Conservation (phyloP, 1,284 basidiomycete species). For the Ceratobasidium papillatum region DNA sequence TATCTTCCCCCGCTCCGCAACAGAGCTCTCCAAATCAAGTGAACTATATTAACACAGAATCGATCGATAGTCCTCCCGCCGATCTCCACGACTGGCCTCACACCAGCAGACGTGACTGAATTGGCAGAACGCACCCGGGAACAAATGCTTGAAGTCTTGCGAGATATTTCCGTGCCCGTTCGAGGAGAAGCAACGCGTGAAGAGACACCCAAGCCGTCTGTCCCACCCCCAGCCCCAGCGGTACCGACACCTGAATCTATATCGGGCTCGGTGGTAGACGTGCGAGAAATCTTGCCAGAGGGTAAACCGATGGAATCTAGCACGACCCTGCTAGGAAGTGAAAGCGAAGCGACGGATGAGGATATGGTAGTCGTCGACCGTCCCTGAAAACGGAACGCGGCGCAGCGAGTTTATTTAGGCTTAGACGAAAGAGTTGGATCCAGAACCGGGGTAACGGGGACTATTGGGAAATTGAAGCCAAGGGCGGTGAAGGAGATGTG, state of each 20-base stretch:
- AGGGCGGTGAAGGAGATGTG: background rate
- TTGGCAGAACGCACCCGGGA: conserved; percentile 71
- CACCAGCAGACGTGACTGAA: conserved; percentile 68
- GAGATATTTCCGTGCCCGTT: conserved; percentile 64
- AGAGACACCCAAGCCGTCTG: conserved; percentile 43
- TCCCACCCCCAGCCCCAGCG: conserved; percentile 35
- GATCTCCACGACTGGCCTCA: conserved; percentile 73
- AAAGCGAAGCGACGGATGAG: conserved; percentile 52
- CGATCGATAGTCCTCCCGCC: conserved; percentile 75
- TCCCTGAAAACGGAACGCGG: conserved; percentile 42
- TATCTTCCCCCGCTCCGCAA: conserved; percentile 26
- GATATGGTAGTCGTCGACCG: conserved; percentile 53
- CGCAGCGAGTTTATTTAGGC: background rate
- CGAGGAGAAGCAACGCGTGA: conserved; percentile 39
- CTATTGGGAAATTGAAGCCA: background rate
- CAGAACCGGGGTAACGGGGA: background rate
- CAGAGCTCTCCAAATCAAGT: conserved; percentile 4
- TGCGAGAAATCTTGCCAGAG: conserved; percentile 34
- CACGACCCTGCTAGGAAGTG: conserved; percentile 36
- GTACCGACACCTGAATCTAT: conserved; percentile 10
- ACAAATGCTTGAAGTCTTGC: conserved; percentile 74
- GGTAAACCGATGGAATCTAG: conserved; percentile 18
- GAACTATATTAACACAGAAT: conserved; percentile 7
- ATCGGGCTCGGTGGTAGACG: conserved; percentile 27
- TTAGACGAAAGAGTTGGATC: background rate